Conservation (phyloP, 2,329 filamentous ascomycete species). For the Cucurbitaria berberidis region DNA sequence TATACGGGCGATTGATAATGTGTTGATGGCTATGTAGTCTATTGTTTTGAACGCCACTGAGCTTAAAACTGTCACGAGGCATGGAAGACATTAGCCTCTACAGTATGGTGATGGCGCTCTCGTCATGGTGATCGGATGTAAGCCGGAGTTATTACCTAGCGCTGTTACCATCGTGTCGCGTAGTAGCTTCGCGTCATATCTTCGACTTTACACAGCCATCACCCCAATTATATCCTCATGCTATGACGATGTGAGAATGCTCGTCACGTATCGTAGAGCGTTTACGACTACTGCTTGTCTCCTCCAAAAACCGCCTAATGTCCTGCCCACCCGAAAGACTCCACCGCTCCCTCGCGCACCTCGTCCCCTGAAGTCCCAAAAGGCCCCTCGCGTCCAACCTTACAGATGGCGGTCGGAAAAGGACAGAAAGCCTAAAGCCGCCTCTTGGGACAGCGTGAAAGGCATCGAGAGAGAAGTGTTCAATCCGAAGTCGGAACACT, state of each 20-base stretch:
- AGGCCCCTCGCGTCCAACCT: background rate
- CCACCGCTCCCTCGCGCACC: background rate
- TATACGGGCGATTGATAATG: background rate
- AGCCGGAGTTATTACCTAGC: background rate
- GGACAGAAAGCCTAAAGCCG: background rate
- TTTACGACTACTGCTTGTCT: conserved; percentile 2
- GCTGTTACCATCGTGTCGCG: background rate
- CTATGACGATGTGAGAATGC: background rate
- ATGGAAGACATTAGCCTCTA: background rate
- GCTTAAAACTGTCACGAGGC: background rate
- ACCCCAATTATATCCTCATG: background rate
- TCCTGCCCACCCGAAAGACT: background rate
- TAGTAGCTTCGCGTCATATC: background rate
- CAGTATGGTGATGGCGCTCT: too few relatives aligned
- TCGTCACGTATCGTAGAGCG: background rate
- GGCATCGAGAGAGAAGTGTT: background rate
- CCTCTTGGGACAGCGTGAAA: background rate
- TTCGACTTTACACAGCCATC: background rate
- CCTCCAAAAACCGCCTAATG: background rate
- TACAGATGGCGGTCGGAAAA: background rate
- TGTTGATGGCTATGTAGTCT: conserved; percentile 1
- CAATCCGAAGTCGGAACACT: background rate
- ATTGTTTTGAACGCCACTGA: background rate
- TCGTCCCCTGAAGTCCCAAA: background rate
- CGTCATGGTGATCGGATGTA: background rate